These are phyloP conservation scores for Pleurotus platypus DNA, from an alignment of 768 basidiomycete genomes.

Conservation along the genomic window DNA sequence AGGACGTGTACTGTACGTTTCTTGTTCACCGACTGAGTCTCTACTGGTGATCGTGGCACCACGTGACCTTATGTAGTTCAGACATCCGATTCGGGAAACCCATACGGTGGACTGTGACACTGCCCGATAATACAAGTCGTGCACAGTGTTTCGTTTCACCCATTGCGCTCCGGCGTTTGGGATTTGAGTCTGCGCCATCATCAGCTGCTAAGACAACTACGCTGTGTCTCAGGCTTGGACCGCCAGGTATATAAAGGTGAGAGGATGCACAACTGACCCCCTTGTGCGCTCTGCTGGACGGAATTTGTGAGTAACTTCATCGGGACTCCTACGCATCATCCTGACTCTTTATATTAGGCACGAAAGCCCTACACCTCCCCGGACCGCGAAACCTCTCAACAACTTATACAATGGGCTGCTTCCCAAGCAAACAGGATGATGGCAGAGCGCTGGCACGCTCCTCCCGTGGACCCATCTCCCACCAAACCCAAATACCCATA, in stretches of 20 bases:
- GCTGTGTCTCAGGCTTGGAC: neutral
- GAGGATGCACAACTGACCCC: neutral
- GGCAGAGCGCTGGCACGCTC: constrained; percentile 9
- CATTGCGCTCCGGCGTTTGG: neutral
- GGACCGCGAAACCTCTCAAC: constrained; percentile 2
- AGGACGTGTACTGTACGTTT: neutral
- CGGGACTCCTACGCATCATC: neutral
- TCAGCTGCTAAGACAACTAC: constrained; percentile 6
- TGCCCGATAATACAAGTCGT: too few relatives aligned
- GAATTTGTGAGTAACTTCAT: constrained; percentile 1
- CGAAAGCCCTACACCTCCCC: neutral
- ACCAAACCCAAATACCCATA: constrained; percentile 1
- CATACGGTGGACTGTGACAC: too few relatives aligned
- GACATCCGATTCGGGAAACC: too few relatives aligned
- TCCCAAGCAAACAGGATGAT: constrained; percentile 8
- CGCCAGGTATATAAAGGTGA: neutral
- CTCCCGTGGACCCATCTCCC: constrained; percentile 2
- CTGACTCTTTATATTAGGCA: neutral
- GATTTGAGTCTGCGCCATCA: neutral
- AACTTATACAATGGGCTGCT: constrained; percentile 2
- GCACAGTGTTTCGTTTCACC: neutral
- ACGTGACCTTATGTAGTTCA: neutral
- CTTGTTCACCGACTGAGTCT: neutral
- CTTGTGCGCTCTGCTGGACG: constrained; percentile 9
- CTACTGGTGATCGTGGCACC: constrained; percentile 1